Evolutionary conservation across 2,329 filamentous ascomycete genomes (phyloP).

Genomic region (Ophiostoma sp.): DNA sequence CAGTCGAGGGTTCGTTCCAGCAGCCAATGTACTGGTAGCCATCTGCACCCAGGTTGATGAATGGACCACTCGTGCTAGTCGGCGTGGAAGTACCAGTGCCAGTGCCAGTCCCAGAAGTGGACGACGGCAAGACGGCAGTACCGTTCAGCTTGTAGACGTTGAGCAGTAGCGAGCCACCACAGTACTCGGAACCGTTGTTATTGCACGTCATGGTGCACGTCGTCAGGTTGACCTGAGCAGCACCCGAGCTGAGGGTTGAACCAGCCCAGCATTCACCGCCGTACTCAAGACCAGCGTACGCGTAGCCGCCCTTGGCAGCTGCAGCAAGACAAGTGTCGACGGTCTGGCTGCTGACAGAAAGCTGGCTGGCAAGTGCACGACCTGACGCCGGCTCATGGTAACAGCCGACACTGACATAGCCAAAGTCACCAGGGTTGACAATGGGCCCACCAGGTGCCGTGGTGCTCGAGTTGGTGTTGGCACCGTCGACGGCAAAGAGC

Average conservation of each 20-base stretch:
- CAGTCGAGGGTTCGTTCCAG: conserved; percentile 34
- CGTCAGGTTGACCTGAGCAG: conserved; percentile 26
- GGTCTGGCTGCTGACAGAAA: conserved; percentile 30
- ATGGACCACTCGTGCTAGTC: conserved; percentile 27
- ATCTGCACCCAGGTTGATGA: conserved; percentile 39
- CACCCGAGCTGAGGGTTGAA: conserved; percentile 19
- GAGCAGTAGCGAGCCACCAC: conserved; percentile 29
- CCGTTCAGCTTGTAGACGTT: conserved; percentile 31
- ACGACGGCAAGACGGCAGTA: conserved; percentile 15
- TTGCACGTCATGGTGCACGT: conserved; percentile 37
- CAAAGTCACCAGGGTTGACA: conserved; percentile 40
- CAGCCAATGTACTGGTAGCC: conserved; percentile 40
- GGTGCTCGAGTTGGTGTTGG: conserved; percentile 25
- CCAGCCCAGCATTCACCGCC: conserved; percentile 32
- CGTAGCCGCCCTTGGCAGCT: conserved; percentile 30
- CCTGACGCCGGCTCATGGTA: conserved; percentile 35
- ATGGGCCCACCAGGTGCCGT: conserved; percentile 32
- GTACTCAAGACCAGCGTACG: conserved; percentile 40
- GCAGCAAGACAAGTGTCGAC: conserved; percentile 33
- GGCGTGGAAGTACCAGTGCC: background rate
- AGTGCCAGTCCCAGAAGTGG: background rate
- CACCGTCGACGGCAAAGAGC: conserved; percentile 45
- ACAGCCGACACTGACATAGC: conserved; percentile 40
- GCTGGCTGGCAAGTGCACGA: conserved; percentile 31
- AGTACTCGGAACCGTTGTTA: conserved; percentile 30